Base-by-base conservation (phyloP, 2,329 filamentous ascomycete genomes). In the Ascochyta rabiei region DNA sequence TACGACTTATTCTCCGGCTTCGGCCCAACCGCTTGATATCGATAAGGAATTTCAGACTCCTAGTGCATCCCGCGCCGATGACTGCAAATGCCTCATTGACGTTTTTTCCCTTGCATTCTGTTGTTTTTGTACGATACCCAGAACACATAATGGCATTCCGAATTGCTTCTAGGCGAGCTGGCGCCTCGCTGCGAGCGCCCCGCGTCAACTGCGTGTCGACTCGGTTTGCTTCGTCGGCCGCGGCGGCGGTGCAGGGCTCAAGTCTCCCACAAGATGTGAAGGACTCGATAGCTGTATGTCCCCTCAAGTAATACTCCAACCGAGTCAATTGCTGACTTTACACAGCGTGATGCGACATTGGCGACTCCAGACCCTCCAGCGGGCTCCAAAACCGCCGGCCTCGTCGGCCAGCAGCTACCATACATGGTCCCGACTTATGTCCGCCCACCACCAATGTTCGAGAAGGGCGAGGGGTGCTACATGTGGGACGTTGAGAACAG, bases 351-450 rank as follows among this genome's bases (percentile, higher is more conserved):
- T 40, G 57, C 71, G 5, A 59, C 62, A 26, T 64, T 89, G 12
- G 81, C 89, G 9, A 91, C 89, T 63, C 83, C 89, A 43, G 91
- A 96, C 69, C 91, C 91, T 31, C 70, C 86, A 13, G 68, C 84
- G 42, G 88, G 91, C 75, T 95, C 91, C 0, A 80, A 86, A 66
- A 96, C 90, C 61, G 84, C 86, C 30, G 83, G 86, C 26, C 83
- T 96, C 56, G 85, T 96, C 61, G 82, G 86, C 63, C 85, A 90
- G 57, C 87, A 92, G 68, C 83, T 87, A 28, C 89, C 90, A 3
- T 98, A 87, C 78, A 98, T 99, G 93, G 90, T 99, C 24, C 89
- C 92, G 2, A 99, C 95, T 48, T 99, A 99, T 77, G 87, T 91
- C 47, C 90, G 95, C 23, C 93, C 95, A 43, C 84, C 89, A 39